A percentile compares a stretch with the other conserved stretches of the same genome.
These are phyloP conservation scores for Penicillium hordei DNA, from an alignment of 2,329 filamentous ascomycete species.

Conservation along the genomic window DNA sequence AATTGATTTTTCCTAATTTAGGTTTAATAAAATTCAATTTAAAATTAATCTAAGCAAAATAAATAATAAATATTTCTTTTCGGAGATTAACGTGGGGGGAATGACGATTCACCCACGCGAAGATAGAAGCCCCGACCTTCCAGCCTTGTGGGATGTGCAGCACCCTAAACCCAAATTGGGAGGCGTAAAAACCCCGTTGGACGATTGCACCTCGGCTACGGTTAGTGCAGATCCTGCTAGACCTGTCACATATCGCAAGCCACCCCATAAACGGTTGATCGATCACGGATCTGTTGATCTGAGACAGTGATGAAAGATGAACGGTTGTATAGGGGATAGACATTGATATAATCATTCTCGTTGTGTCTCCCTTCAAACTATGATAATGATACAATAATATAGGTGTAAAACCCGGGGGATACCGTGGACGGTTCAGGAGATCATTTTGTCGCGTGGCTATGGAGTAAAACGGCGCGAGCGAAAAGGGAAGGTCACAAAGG, in stretches of 20 bases:
- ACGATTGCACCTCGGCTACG: conserved; percentile 24
- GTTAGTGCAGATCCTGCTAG: conserved; percentile 31
- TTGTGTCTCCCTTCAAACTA: background rate
- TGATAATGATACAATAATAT: background rate
- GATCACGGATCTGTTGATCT: conserved; percentile 15
- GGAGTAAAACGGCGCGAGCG: conserved; percentile 15
- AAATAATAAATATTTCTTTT: conserved; percentile 2
- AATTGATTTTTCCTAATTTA: conserved; percentile 14
- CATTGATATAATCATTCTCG: background rate
- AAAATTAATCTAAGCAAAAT: background rate
- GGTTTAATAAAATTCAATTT: background rate
- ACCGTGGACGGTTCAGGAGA: conserved; percentile 10
- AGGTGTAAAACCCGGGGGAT: conserved; percentile 4
- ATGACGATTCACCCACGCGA: conserved; percentile 23
- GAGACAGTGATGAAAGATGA: background rate
- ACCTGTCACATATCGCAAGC: conserved; percentile 32
- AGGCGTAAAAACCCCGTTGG: conserved; percentile 27
- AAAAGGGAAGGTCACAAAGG: conserved; percentile 28
- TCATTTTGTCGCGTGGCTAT: conserved; percentile 20
- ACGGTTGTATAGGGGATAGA: background rate
- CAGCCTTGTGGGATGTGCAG: conserved; percentile 6
- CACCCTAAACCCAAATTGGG: conserved; percentile 20
- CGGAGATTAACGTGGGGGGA: conserved; percentile 22
- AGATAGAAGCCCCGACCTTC: conserved; percentile 3
- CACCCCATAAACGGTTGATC: conserved; percentile 42